Conservation (phyloP, 2,329 filamentous ascomycete genomes). For the Macrophomina tecta region DNA sequence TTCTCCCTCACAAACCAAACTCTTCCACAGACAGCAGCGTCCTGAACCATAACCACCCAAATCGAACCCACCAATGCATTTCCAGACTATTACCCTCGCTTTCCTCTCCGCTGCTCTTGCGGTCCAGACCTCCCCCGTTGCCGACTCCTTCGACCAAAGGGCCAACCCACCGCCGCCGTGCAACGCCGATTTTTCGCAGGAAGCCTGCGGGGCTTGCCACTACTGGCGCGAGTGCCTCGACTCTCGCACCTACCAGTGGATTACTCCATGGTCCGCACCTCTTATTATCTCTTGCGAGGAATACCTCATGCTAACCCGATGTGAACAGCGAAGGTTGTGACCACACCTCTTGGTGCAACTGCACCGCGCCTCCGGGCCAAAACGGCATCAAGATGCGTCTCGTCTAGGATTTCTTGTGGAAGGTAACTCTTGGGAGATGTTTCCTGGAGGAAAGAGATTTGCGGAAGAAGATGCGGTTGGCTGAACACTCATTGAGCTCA, state of each 20-base stretch:
- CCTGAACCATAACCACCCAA: background rate
- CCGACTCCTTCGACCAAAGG: background rate
- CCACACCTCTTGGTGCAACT: constrained; percentile 26
- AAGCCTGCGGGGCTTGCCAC: constrained; percentile 23
- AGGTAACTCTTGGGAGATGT: too few relatives aligned
- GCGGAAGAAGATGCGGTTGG: too few relatives aligned
- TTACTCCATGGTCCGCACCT: constrained; percentile 2
- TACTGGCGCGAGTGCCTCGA: constrained; percentile 22
- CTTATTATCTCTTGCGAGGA: too few relatives aligned
- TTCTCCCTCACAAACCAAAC: background rate
- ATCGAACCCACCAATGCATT: constrained; percentile 1
- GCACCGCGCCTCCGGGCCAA: constrained; percentile 17
- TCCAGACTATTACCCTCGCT: background rate
- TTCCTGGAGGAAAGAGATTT: too few relatives aligned
- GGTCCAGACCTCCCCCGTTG: background rate
- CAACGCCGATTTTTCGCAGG: constrained; percentile 15
- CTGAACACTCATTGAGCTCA: too few relatives aligned
- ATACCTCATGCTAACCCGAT: background rate
- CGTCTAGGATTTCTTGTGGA: background rate
- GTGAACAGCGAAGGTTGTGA: constrained; percentile 12
- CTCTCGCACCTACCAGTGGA: constrained; percentile 9
- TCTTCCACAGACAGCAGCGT: too few relatives aligned
- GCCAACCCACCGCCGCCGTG: background rate
- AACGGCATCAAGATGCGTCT: background rate
- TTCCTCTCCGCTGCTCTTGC: background rate